phyloP scores from a whole-genome alignment of 805 yeast species.

The Dipodascus geniculatus region DNA sequence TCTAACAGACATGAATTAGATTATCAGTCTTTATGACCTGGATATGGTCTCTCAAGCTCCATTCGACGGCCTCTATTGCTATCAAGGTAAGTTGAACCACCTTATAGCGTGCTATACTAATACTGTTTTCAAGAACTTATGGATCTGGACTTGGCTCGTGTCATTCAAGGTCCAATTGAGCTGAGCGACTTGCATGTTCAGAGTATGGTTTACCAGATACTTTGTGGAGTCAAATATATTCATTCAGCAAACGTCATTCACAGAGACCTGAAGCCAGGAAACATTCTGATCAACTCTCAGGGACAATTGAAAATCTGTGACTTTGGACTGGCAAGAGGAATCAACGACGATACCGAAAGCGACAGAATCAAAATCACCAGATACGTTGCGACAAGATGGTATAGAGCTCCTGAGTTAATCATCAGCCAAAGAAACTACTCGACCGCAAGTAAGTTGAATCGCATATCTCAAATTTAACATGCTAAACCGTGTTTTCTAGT shows the following conservation, averaged over 20 bases:
- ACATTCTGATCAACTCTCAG: conserved; percentile 60
- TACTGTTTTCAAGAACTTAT: conserved; percentile 65
- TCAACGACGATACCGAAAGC: conserved; percentile 26
- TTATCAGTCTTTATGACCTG: conserved; percentile 59
- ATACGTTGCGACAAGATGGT: conserved; percentile 93
- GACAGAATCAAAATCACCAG: conserved; percentile 22
- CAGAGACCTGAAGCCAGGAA: conserved; percentile 87
- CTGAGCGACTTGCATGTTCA: conserved; percentile 78
- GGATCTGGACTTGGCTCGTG: conserved; percentile 69
- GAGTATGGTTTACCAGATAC: conserved; percentile 63
- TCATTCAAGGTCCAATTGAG: conserved; percentile 53
- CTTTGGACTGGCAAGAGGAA: conserved; percentile 84
- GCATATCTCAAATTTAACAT: not conserved
- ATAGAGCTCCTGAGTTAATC: conserved; percentile 85
- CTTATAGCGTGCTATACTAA: not conserved
- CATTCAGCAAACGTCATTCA: conserved; percentile 91
- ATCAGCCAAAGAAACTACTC: conserved; percentile 47
- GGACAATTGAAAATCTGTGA: conserved; percentile 83
- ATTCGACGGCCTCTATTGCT: conserved; percentile 79
- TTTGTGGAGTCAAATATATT: conserved; percentile 78
- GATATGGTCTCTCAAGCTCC: conserved; percentile 58
- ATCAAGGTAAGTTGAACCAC: conserved; percentile 33
- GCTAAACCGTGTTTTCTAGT: conserved; percentile 29
- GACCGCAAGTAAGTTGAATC: conserved; percentile 29
- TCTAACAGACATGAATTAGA: conserved; percentile 24